phyloP scores from a whole-genome alignment of 2,329 filamentous ascomycete species.

The Beauveria varroae region DNA sequence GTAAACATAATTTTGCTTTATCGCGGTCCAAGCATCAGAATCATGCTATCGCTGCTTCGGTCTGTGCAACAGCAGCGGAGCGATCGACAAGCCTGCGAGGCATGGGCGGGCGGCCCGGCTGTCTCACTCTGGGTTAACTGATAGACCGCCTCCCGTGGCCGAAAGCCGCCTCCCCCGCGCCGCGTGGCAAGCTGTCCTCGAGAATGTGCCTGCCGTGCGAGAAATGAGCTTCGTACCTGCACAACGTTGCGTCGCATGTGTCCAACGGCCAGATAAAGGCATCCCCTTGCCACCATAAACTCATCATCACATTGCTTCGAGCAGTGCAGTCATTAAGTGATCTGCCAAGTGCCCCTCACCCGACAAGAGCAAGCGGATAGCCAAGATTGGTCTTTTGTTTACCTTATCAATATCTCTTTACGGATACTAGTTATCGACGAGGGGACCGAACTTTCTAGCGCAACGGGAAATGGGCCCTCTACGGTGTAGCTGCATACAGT shows the following conservation, averaged over 20 bases:
- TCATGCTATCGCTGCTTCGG: not conserved
- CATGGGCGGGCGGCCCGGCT: not conserved
- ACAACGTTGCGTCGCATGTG: not conserved
- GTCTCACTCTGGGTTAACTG: not conserved
- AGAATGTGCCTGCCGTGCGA: not conserved
- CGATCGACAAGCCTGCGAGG: not conserved
- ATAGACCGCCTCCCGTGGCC: not conserved
- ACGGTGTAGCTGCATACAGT: slow-evolving; percentile 10
- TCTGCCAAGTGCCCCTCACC: not conserved
- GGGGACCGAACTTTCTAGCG: not conserved
- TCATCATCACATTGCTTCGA: too few relatives aligned
- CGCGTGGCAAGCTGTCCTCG: not conserved
- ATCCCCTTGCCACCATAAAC: too few relatives aligned
- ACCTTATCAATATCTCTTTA: not conserved
- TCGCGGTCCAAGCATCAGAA: not conserved
- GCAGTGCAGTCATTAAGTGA: too few relatives aligned
- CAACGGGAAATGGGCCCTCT: slow-evolving; percentile 5
- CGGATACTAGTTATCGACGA: not conserved
- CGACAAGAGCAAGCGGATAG: not conserved
- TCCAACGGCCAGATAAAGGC: too few relatives aligned
- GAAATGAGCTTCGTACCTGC: not conserved
- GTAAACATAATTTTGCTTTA: too few relatives aligned
- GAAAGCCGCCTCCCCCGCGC: slow-evolving; percentile 2
- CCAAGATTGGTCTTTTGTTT: not conserved
- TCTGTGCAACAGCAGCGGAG: slow-evolving; percentile 1